phyloP scores from a whole-genome alignment of 2,329 filamentous ascomycete genomes.

The Dactylellina leptospora region DNA sequence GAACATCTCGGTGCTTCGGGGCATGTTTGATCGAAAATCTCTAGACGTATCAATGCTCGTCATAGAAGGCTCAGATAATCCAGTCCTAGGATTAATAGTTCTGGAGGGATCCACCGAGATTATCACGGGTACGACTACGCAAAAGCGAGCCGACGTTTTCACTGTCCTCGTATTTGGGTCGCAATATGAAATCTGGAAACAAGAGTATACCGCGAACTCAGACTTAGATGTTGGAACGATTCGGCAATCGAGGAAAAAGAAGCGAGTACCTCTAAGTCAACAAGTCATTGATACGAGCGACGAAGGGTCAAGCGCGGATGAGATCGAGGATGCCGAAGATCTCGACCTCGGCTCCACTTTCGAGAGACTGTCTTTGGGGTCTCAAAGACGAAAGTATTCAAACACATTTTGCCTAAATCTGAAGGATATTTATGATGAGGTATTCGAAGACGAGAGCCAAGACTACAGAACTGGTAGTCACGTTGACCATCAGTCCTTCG shows the following conservation, averaged over 20 bases:
- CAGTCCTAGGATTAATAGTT: constrained; percentile 18
- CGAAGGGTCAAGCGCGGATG: constrained; percentile 2
- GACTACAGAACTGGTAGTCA: constrained; percentile 14
- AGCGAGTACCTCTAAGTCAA: constrained; percentile 11
- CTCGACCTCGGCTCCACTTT: constrained; percentile 35
- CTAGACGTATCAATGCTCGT: constrained; percentile 27
- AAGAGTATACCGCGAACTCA: constrained; percentile 36
- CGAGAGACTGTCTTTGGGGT: constrained; percentile 23
- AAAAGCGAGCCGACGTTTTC: constrained; percentile 18
- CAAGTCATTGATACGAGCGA: constrained; percentile 35
- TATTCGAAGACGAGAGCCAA: constrained; percentile 19
- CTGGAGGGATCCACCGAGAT: constrained; percentile 33
- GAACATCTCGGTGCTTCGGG: constrained; percentile 27
- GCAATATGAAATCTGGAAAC: constrained; percentile 37
- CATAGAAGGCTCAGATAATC: constrained; percentile 4
- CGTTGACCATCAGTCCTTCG: background rate
- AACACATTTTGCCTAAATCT: constrained; percentile 22
- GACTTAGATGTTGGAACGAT: constrained; percentile 19
- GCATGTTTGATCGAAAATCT: background rate
- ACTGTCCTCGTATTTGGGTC: constrained; percentile 19
- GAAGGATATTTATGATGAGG: constrained; percentile 9
- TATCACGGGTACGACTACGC: background rate
- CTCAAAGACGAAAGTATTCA: background rate
- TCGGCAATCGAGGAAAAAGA: constrained; percentile 15
- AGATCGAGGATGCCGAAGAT: background rate